phyloP scores from a whole-genome alignment of 768 basidiomycete species.

The Cystofilobasidium macerans region DNA sequence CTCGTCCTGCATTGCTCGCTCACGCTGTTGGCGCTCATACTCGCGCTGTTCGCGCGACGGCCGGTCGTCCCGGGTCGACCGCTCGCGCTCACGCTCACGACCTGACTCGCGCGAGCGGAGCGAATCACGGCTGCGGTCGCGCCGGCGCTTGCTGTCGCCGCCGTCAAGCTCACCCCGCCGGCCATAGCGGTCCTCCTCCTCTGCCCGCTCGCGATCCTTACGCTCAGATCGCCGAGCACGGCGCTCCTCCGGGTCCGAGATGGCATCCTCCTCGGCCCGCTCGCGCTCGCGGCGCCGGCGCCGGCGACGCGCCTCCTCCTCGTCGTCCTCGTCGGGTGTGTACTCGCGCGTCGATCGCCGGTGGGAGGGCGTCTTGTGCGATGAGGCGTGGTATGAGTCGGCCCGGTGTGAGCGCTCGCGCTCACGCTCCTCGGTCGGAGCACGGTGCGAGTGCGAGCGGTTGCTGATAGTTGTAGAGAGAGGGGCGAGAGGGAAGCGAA shows the following conservation, averaged over 20 bases:
- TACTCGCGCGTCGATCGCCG: background rate
- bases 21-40: background rate
- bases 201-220: slow-evolving; percentile 10
- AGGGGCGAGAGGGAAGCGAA: background rate
- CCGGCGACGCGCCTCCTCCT: slow-evolving; percentile 21
- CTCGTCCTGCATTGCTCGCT: slow-evolving; percentile 19
- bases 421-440: background rate
- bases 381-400: background rate
- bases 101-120: slow-evolving; percentile 7
- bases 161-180: slow-evolving; percentile 5
- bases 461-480: background rate
- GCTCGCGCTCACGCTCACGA: slow-evolving; percentile 10
- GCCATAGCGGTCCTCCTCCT: slow-evolving; percentile 10
- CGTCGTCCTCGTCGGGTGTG: slow-evolving; percentile 8
- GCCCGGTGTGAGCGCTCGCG: background rate
- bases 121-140: slow-evolving; percentile 16
- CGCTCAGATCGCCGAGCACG: slow-evolving; percentile 20
- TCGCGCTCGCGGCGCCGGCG: slow-evolving; percentile 58
- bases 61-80: slow-evolving; percentile 7
- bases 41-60: background rate
- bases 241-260: slow-evolving; percentile 26
- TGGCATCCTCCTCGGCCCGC: slow-evolving; percentile 34
- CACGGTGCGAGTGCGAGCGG: slow-evolving; percentile 2
- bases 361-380: background rate
- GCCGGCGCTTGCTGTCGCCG: background rate